Evolutionary conservation across 2,329 filamentous ascomycete species (phyloP), one percentile per base, ranked within the genome.

Genomic region (Calycina herbarum): DNA sequence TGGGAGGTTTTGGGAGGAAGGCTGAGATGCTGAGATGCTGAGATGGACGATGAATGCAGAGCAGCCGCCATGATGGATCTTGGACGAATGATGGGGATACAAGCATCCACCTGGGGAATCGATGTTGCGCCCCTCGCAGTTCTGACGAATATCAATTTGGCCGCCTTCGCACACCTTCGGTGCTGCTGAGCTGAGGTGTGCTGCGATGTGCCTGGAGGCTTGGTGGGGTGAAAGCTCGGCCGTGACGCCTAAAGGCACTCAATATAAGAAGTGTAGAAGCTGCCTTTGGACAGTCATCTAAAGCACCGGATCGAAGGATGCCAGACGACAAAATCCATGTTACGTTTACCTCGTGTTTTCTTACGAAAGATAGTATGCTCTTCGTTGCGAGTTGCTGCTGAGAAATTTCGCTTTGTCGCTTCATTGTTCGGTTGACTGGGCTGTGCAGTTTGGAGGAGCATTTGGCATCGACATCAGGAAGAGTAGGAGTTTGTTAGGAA

Each of bases 211-310:
- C 57, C 57, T 40, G 24, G 51, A 24, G n/a, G 13, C 20, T 13
- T 57, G 24, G 24, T 29, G 56, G 27, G 56, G 56, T 31, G 56
- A n/a, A 33, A 48, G 56, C 29, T 38, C 13, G 31, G 38, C 29
- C 5, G 7, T 27, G 20, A 54, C 54, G 48, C 27, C 48, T 56
- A 40, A 56, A 62, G 31, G n/a, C 45, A 42, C 8, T 24, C 15
- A 57, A 62, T 61, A 61, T 62, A 62, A 62, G 48, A 61, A 51
- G 48, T 11, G 20, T 38, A 40, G 35, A 62, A 31, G n/a, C 51
- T 40, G 61, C 51, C 61, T 35, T 29, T 56, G 1, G 27, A 29
- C 27, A 29, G 51, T 57, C 60, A 38, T 62, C 29, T 38, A 31
- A 35, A 15, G 33, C 38, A 15, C 61, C 61, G 61, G 61, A 27